phyloP scores from a whole-genome alignment of 78 protist genomes.

The Polysphondylium violaceum region DNA sequence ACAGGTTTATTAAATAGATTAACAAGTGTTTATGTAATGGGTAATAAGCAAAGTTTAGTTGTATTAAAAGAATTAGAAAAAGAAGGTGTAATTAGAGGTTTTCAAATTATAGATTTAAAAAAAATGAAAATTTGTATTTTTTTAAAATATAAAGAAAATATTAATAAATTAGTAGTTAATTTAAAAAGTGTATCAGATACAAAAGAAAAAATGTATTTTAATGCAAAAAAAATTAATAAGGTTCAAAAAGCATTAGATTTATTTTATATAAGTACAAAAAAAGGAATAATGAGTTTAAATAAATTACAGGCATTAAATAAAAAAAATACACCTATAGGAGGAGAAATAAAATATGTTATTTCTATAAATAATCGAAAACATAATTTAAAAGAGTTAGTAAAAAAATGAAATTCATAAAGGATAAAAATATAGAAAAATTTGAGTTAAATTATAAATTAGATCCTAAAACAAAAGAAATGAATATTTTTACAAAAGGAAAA shows the following conservation, averaged over 20 bases:
- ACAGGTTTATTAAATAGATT: background rate
- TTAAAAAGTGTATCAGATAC: background rate
- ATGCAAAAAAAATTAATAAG: background rate
- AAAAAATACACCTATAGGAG: background rate
- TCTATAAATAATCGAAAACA: background rate
- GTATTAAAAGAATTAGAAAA: background rate
- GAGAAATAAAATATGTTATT: background rate
- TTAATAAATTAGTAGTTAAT: background rate
- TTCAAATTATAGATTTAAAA: constrained; percentile 7
- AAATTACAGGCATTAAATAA: background rate
- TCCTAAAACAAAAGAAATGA: background rate
- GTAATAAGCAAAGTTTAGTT: background rate
- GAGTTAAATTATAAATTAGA: constrained; percentile 6
- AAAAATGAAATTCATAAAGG: constrained; percentile 6
- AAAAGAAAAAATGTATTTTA: constrained; percentile 1
- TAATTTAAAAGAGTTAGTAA: background rate
- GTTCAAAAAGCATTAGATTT: background rate
- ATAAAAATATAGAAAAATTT: constrained; percentile 13
- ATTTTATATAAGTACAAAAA: background rate
- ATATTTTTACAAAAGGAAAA: constrained; percentile 3
- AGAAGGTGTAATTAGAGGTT: constrained; percentile 12
- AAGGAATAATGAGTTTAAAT: background rate
- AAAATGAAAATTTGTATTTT: background rate
- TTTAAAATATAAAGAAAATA: constrained; percentile 10
- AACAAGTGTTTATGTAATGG: background rate